Evolutionary conservation across 2,329 filamentous ascomycete species (phyloP).

Genomic region (Colletotrichum higginsianum): DNA sequence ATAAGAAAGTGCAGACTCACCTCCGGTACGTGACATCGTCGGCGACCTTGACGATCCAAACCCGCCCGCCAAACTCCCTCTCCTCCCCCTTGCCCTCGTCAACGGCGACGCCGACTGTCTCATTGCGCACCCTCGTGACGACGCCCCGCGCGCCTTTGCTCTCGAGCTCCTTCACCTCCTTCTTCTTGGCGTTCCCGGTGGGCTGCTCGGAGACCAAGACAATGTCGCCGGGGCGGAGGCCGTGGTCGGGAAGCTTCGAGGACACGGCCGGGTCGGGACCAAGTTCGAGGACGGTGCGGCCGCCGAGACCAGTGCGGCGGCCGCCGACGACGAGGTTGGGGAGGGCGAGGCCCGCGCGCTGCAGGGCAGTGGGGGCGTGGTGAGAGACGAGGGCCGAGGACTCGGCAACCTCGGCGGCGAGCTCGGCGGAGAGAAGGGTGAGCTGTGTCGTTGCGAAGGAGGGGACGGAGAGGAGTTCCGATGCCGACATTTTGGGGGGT

Average conservation of each 20-base stretch:
- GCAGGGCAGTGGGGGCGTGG: conserved; percentile 77
- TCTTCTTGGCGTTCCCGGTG: conserved; percentile 79
- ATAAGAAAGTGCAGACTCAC: conserved; percentile 50
- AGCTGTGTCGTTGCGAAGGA: conserved; percentile 81
- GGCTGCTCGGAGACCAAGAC: conserved; percentile 83
- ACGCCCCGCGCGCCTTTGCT: conserved; percentile 79
- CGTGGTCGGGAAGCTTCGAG: conserved; percentile 79
- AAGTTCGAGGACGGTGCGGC: conserved; percentile 91
- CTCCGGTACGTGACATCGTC: conserved; percentile 77
- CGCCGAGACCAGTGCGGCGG: conserved; percentile 90
- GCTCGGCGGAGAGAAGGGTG: conserved; percentile 78
- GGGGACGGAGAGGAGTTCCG: conserved; percentile 70
- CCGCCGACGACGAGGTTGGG: conserved; percentile 81
- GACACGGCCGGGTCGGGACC: conserved; percentile 79
- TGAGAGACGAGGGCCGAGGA: conserved; percentile 77
- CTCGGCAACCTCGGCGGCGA: conserved; percentile 80
- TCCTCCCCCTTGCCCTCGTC: conserved; percentile 74
- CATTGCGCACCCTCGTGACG: conserved; percentile 74
- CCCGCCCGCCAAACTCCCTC: conserved; percentile 59
- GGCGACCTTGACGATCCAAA: conserved; percentile 78
- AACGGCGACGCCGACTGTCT: conserved; percentile 75
- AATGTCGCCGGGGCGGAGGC: conserved; percentile 82
- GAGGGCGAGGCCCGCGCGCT: conserved; percentile 84
- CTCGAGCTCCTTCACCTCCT: conserved; percentile 79
- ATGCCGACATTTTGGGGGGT: conserved; percentile 52